Conservation (phyloP, 2,329 filamentous ascomycete species). For the Talaromyces atroroseus region DNA sequence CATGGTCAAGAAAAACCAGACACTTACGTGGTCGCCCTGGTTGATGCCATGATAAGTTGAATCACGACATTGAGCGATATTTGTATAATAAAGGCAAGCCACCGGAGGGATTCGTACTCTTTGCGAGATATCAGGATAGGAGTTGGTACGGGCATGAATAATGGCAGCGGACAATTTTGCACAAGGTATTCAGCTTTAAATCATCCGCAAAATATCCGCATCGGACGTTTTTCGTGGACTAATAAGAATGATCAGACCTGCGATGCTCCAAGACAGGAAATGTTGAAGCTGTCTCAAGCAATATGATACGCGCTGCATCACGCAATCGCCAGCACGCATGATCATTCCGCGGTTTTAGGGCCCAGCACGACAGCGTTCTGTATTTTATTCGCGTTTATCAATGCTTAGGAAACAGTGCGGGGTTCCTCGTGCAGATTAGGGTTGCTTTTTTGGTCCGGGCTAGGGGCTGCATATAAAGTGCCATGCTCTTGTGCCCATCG, state of each 20-base stretch:
- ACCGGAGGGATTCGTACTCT: too few species aligned
- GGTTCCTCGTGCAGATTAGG: too few species aligned
- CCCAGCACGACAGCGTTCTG: too few species aligned
- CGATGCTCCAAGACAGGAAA: background rate
- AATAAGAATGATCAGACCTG: background rate
- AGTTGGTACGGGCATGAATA: too few species aligned
- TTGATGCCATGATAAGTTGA: constrained; percentile 22
- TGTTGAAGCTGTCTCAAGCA: too few species aligned
- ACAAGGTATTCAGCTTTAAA: background rate
- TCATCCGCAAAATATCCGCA: background rate
- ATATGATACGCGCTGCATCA: too few species aligned
- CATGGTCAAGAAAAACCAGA: background rate
- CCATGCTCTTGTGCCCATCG: background rate
- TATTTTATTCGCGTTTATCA: too few species aligned
- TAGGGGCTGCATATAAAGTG: background rate
- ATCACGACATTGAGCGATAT: constrained; percentile 20
- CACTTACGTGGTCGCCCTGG: background rate
- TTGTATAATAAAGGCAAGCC: background rate
- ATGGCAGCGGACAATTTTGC: background rate
- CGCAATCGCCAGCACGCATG: too few species aligned
- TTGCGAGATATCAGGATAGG: too few species aligned
- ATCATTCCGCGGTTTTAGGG: too few species aligned
- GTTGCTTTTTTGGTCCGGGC: too few species aligned
- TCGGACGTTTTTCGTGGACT: background rate
- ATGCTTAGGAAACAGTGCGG: too few species aligned